Base-by-base conservation (phyloP, 2,329 filamentous ascomycete species). In the Fusarium euwallaceae region DNA sequence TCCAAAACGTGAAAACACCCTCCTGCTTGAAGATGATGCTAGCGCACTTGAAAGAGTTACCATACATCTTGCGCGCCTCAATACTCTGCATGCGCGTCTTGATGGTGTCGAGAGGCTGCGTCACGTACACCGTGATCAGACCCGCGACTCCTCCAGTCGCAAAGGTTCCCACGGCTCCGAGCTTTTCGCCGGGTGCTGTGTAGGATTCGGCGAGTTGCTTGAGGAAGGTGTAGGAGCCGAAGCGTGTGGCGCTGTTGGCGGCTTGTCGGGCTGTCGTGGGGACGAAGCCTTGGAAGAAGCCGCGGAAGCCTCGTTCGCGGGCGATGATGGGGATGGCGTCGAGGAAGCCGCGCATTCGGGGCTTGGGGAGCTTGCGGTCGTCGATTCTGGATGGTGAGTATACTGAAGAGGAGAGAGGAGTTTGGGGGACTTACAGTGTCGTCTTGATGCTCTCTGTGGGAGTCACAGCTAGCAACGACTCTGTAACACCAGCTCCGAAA, bases 391-490 rank as follows among this genome's bases (percentile, higher is more conserved):
- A 14, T 10, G 11, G 36, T 74, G 48, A 67, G 72, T 62, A 10
- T 16, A 56, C 20, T 36, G 36, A 22, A 3, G 10, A 12, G 4
- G 9, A 48, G 56, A 17, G 43, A 6, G n/a, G 22, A n/a, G 53
- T 11, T 12, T 14, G 4, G 8, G 0, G n/a, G 39, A 61, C 74
- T 64, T 82, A 93, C 89, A 99, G 87, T 77, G 97, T 97, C 61
- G 97, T 99, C 88, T 99, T 99, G 85, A 99, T 98, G 80, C 94
- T 97, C 86, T 99, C 97, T 69, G 97, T 98, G 0, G 97, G 97
- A 37, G 97, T 99, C 37, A 99, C 97, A 12, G 97, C 97, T 4
- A 99, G 86, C 61, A 98, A 85, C 4, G 94, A 97, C 86, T 99
- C 97, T 4, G 96, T 98, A 61, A 97, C 94, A 66, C 97, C 97